Evolutionary conservation across 169 alveolate genomes (phyloP), one percentile per base, ranked within the genome.

Genomic region (Plasmodium blacklocki): DNA sequence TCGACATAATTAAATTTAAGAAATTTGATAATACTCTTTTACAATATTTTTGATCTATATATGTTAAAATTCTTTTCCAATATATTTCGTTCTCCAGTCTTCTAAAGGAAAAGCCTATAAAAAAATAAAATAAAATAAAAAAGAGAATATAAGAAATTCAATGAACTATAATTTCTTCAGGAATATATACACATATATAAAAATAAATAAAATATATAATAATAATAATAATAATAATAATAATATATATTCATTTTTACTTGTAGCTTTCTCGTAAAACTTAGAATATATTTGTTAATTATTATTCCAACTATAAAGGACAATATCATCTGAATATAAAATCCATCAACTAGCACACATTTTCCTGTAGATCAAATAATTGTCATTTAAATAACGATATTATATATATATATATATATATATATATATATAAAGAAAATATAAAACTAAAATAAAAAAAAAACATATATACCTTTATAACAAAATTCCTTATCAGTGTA

Each of bases 401-500:
- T 12, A 59, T 56, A 63, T 14, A 56, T n/a, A 45, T 21, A 26
- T 52, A 18, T 21, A 60, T 50, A 49, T 21, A 60, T 39, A 19
- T 45, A 70, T 1, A 59, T 19, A 59, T n/a, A n/a, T n/a, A n/a
- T n/a, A n/a, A n/a, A n/a, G n/a, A n/a, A n/a, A n/a, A n/a, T n/a
- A n/a, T 15, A 19, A 43, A 19, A 19, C 11, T 29, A 67, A 14
- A 7, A 67, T 0, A 67, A 43, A 15, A 43, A 15, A 67, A 29
- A 67, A 29, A 8, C 14, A 18, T 23, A 19, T 63, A 8, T 89
- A 75, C 78, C 91, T 76, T 32, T 15, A 45, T 62, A 92, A 85
- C 89, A 76, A 70, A 88, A 18, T 76, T 74, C 72, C 60, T 60
- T 66, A 68, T 92, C 92, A 11, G 93, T 92, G 54, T 92, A 92